phyloP scores from a whole-genome alignment of 2,329 filamentous ascomycete genomes.

The Aotearoamyces nothofagi region DNA sequence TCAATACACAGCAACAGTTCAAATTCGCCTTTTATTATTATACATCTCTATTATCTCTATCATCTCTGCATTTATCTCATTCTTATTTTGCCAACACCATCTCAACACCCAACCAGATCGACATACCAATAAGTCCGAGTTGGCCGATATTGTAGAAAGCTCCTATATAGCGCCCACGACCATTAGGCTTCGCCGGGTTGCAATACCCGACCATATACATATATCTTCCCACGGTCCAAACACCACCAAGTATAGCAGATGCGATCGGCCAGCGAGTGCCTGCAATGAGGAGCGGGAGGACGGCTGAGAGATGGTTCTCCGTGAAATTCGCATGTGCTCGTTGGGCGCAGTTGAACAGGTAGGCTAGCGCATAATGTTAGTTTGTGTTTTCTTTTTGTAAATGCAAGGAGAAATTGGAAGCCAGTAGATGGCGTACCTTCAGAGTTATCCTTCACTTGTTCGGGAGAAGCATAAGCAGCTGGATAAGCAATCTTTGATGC shows the following conservation, averaged over 20 bases:
- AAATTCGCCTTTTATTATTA: too few species aligned
- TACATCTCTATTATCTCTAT: too few species aligned
- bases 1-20: too few species aligned
- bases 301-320: slow-evolving; percentile 40
- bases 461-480: slow-evolving; percentile 36
- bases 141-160: slow-evolving; percentile 12
- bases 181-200: slow-evolving; percentile 5
- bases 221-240: slow-evolving; percentile 36
- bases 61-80: too few species aligned
- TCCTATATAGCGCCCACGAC: slow-evolving; percentile 12
- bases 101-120: slow-evolving; percentile 10
- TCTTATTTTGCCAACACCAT: slow-evolving; percentile 6
- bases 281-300: slow-evolving; percentile 36
- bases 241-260: slow-evolving; percentile 31
- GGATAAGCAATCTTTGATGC: slow-evolving; percentile 40
- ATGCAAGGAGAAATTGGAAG: slow-evolving; percentile 5
- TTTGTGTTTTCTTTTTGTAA: too few species aligned
- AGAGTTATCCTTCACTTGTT: slow-evolving; percentile 36
- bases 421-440: slow-evolving; percentile 19
- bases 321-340: slow-evolving; percentile 47
- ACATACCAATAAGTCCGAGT: slow-evolving; percentile 12
- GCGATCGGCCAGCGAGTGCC: slow-evolving; percentile 37
- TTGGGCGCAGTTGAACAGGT: slow-evolving; percentile 49
- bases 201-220: slow-evolving; percentile 40
- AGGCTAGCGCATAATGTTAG: too few species aligned